A percentile compares a stretch with the other conserved stretches of the same genome.
Evolutionary conservation across 129 eudicot genomes (phyloP).

Genomic region (Artemisia argyi): DNA sequence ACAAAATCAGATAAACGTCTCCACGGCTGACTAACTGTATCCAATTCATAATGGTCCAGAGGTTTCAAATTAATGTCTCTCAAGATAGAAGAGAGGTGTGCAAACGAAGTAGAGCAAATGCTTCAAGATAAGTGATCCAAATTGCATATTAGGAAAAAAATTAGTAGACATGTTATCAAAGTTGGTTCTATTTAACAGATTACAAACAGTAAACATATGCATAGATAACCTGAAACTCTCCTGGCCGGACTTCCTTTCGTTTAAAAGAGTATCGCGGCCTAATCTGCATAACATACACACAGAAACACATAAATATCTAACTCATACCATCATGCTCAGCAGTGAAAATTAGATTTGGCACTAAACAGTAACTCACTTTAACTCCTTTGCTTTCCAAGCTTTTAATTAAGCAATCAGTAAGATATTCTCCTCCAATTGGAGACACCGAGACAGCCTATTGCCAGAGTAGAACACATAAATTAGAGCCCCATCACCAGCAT

Average conservation of each 20-base stretch:
- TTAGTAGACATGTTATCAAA: not conserved
- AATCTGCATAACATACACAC: constrained; percentile 50
- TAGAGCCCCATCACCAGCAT: not conserved
- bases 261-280: constrained; percentile 96
- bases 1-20: not conserved
- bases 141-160: not conserved
- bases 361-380: constrained; percentile 50
- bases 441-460: constrained; percentile 81
- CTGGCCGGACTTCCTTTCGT: constrained; percentile 87
- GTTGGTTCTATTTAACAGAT: not conserved
- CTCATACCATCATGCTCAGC: constrained; percentile 17
- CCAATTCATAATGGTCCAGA: not conserved
- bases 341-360: constrained; percentile 6
- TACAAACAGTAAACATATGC: not conserved
- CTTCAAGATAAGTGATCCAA: not conserved
- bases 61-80: constrained; percentile 6
- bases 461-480: constrained; percentile 15
- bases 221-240: constrained; percentile 86
- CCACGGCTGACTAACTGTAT: not conserved
- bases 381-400: constrained; percentile 95
- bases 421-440: constrained; percentile 94
- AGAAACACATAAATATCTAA: constrained; percentile 6
- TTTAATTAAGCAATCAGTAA: constrained; percentile 86
- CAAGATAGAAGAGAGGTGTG: constrained; percentile 4
- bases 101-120: constrained; percentile 3